These are phyloP conservation scores for Xylaria cubensis DNA, from an alignment of 495 filamentous ascomycete species.

Conservation along the genomic window DNA sequence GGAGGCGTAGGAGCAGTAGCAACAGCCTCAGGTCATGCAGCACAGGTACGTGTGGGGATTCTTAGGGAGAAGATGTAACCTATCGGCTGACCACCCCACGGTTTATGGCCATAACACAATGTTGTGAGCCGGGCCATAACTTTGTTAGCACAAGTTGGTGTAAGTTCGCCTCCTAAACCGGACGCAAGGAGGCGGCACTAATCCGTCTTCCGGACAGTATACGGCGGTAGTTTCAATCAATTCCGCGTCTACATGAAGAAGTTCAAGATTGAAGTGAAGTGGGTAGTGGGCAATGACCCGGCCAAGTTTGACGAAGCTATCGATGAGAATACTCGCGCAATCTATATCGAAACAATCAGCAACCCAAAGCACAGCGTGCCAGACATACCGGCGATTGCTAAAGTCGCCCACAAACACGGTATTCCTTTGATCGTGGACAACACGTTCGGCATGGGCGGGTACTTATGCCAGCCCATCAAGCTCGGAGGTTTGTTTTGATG, in stretches of 20 bases:
- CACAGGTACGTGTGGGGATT: conserved; percentile 34
- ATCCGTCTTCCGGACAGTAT: conserved; percentile 31
- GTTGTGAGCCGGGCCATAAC: conserved; percentile 49
- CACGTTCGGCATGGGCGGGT: conserved; percentile 54
- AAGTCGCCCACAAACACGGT: conserved; percentile 49
- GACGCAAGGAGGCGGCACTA: conserved; percentile 2
- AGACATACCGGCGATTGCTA: conserved; percentile 47
- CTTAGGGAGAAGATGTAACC: conserved; percentile 5
- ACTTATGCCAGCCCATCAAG: conserved; percentile 46
- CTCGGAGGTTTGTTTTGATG: conserved; percentile 39
- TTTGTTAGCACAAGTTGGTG: conserved; percentile 50
- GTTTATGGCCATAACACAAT: conserved; percentile 53
- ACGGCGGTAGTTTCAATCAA: conserved; percentile 52
- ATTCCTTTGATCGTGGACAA: conserved; percentile 52
- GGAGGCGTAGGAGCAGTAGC: conserved; percentile 51
- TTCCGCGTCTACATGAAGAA: conserved; percentile 52
- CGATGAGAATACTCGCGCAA: conserved; percentile 49
- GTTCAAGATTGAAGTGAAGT: conserved; percentile 50
- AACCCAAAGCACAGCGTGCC: conserved; percentile 53
- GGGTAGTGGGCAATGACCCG: conserved; percentile 48
- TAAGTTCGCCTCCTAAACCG: conserved; percentile 31
- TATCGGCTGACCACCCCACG: conserved; percentile 30
- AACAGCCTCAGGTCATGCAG: conserved; percentile 50
- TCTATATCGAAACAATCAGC: conserved; percentile 52
- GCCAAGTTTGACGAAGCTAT: conserved; percentile 44